Base-by-base conservation (phyloP, 2,329 filamentous ascomycete species). In the Teratosphaeria zuluensis region DNA sequence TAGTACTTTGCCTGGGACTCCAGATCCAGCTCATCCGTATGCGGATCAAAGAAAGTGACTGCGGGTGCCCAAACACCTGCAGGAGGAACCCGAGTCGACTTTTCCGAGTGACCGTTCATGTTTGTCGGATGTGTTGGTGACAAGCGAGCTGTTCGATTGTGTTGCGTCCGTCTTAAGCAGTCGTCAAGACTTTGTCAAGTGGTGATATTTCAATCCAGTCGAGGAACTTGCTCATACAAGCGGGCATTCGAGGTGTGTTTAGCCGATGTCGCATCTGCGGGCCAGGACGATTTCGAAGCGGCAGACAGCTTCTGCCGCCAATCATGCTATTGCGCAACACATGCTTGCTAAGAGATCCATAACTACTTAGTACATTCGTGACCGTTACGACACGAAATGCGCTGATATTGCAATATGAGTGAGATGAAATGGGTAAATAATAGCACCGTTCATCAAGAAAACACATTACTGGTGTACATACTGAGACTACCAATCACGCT, bases 11-110 rank as follows among this genome's bases (percentile, higher is more conserved):
- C 66, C 59, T 78, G 76, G 0, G 74, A 69, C 4, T 63, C 62
- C 38, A 77, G 68, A 61, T 77, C 75, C n/a, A 79, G 64, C 21
- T 69, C 66, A 58, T 76, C 74, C 35, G 63, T 70, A 12, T 64
- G 56, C n/a, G 69, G 70, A 59, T 76, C 70, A 68, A 76, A 78
- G 66, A 78, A 76, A 16, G 77, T 78, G 19, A 78, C 70, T 7
- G 76, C 75, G 28, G 77, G 77, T 5, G 66, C 68, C 68, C 69
- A 72, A 55, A 72, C 64, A 30, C 70, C 70, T 2, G 69, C 57
- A 38, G 64, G 59, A 4, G 89, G 89, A 7, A 88, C 90, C 35
- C 54, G 57, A 30, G 33, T 55, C 38, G 48, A 58, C 42, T 56
- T 42, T 48, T 32, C 56, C 55, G 54, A 53, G 46, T 52, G 51